Base-by-base conservation (phyloP, 2,329 filamentous ascomycete species). In the Colletotrichum sp. region DNA sequence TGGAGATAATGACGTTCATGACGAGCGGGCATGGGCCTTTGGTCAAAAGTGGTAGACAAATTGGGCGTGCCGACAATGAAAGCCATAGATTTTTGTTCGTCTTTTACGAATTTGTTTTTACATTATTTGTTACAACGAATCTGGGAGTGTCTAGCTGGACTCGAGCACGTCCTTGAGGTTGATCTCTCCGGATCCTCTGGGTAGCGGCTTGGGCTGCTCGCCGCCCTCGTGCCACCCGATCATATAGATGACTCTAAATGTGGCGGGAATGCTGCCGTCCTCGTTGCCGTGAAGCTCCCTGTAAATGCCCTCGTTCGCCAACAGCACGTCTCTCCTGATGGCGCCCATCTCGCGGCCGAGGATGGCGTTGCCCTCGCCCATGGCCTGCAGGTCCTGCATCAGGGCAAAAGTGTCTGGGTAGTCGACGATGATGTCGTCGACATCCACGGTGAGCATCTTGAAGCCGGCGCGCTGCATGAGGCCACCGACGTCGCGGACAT, bases 181-280 rank as follows among this genome's bases (percentile, higher is more conserved):
- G 57, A 98, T 87, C 82, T 98, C 90, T 12, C 95, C 97, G 78
- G 94, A 98, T 1, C 97, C 97, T 79, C 97, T 91, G 79, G 93
- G 86, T 74, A 99, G 86, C 7, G 97, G 96, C 85, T 96, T 89
- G 3, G 93, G 89, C 86, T 99, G 96, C 69, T 93, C 91, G 34
- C 91, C 90, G 3, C 95, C 94, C 79, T 96, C 95, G 83, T 96
- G 98, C 97, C 97, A 99, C 0, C 97, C 97, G 85, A 99, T 99
- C 96, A 99, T 98, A 85, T 97, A 98, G 77, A 99, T 98, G 80
- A 98, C 90, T 79, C 97, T 91, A 83, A 98, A 99, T 0, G 97
- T 99, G 2, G 97, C 97, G 1, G 97, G 97, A 77, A 97, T 89
- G 2, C 88, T 91, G 24, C 91, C 94, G 80, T 95, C 94, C 59